Percentiles rank a stretch among this genome's conserved stretches.
phyloP scores from a whole-genome alignment of 2,329 filamentous ascomycete species.

The Alternaria consortialis region DNA sequence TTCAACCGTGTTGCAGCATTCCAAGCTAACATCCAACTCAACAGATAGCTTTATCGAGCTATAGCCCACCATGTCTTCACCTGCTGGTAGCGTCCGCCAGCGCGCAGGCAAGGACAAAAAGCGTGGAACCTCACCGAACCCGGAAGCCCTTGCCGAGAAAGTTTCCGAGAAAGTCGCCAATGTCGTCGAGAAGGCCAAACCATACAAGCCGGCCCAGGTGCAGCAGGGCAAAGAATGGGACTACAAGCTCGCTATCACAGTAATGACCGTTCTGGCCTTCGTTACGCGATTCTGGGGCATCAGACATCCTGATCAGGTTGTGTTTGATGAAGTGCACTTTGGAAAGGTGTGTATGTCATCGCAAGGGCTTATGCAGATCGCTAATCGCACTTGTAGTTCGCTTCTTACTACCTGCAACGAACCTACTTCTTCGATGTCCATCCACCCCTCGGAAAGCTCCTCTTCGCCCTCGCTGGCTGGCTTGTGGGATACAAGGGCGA shows the following conservation, averaged over 20 bases:
- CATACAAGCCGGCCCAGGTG: constrained; percentile 41
- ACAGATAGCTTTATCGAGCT: constrained; percentile 40
- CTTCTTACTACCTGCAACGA: constrained; percentile 84
- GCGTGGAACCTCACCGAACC: constrained; percentile 48
- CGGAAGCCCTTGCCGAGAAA: constrained; percentile 43
- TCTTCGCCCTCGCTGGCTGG: constrained; percentile 97
- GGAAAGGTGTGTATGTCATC: constrained; percentile 77
- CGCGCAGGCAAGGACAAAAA: constrained; percentile 52
- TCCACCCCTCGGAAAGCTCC: constrained; percentile 95
- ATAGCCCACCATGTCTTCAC: constrained; percentile 49
- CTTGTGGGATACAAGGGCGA: constrained; percentile 95
- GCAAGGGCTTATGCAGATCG: background rate
- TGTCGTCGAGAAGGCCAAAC: constrained; percentile 44
- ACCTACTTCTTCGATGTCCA: constrained; percentile 99
- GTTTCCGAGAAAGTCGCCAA: constrained; percentile 39
- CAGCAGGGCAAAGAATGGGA: constrained; percentile 73
- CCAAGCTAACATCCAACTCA: constrained; percentile 24
- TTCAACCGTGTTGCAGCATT: background rate
- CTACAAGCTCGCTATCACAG: constrained; percentile 78
- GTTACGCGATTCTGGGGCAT: constrained; percentile 96
- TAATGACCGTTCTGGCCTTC: constrained; percentile 87
- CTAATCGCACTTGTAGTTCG: constrained; percentile 53
- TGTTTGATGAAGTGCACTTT: constrained; percentile 99
- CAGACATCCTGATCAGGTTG: constrained; percentile 92
- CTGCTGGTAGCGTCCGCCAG: constrained; percentile 49